Base-by-base conservation (phyloP, 768 basidiomycete genomes). In the Filobasidium floriforme region DNA sequence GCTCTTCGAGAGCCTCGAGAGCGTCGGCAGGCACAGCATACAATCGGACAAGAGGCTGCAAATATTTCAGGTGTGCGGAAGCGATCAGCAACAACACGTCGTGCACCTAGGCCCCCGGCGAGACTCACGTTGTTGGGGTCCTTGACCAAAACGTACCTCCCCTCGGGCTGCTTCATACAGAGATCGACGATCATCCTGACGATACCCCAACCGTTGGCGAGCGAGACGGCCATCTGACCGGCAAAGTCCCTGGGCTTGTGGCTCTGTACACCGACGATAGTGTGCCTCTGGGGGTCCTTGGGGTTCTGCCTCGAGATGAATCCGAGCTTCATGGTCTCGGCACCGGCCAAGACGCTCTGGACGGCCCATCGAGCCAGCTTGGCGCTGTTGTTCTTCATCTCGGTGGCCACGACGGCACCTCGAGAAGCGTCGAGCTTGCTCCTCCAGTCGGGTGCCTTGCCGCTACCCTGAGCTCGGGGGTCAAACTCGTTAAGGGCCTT, bases 331-430 rank as follows among this genome's bases (percentile, higher is more conserved):
- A 98, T 88, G 68, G 87, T 81, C 60, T 98, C 96, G 24, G 92
- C 94, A 52, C 96, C 96, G 52, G 96, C 92, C 41, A 99, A 82
- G 44, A 97, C 83, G 75, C 89, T 89, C 82, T 97, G 92, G 19
- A 97, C 90, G 0, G 94, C 88, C 92, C 94, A 99, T 74, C 94
- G 89, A 22, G 93, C 92, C 32, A 99, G 84, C 79, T 99, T 99
- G 81, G 88, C 92, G 72, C 88, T 90, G 81, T 99, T 99, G 80
- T 99, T 99, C 82, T 98, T 99, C 96, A 98, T 98, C 83, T 99
- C 96, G 28, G 91, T 93, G 41, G 96, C 92, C 67, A 98, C 92
- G 51, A 99, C 94, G 1, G 96, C 96, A 69, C 96, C 96, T 54
- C 92, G 86, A 79, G 97, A 92, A 5, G 89, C 87, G 80, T 99